phyloP scores from a whole-genome alignment of 1,139 yeast species.

The Lodderomyces jiufengensis region DNA sequence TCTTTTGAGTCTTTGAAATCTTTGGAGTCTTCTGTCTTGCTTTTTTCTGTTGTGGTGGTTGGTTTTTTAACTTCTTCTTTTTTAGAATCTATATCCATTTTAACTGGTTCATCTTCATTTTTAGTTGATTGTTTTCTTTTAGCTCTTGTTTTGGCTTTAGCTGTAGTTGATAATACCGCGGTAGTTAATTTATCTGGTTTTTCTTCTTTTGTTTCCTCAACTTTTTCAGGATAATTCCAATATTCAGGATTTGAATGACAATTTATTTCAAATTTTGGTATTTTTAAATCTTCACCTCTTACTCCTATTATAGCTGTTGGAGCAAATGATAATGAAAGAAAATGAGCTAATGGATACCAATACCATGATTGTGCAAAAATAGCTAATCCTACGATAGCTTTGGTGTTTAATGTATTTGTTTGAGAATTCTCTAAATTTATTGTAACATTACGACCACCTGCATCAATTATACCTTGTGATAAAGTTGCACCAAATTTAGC shows the following conservation, averaged over 20 bases:
- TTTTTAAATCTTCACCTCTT: constrained; percentile 65
- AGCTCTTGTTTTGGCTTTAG: constrained; percentile 88
- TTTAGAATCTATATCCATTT: constrained; percentile 26
- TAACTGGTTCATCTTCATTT: constrained; percentile 36
- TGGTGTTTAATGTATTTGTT: constrained; percentile 84
- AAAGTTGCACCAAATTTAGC: constrained; percentile 97
- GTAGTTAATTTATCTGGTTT: constrained; percentile 88
- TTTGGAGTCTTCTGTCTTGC: constrained; percentile 17
- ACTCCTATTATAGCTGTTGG: constrained; percentile 93
- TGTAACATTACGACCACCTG: constrained; percentile 98
- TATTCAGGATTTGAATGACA: constrained; percentile 78
- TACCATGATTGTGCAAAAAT: constrained; percentile 95
- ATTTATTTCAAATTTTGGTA: constrained; percentile 78
- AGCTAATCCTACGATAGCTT: constrained; percentile 88
- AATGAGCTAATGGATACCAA: constrained; percentile 97
- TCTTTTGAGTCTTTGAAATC: constrained; percentile 19
- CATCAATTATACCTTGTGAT: constrained; percentile 97
- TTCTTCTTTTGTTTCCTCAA: constrained; percentile 74
- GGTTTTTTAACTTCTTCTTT: constrained; percentile 12
- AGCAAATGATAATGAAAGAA: constrained; percentile 83
- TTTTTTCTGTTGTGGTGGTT: constrained; percentile 15
- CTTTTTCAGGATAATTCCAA: constrained; percentile 89
- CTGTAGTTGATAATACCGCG: constrained; percentile 92
- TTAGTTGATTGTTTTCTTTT: constrained; percentile 65
- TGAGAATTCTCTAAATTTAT: constrained; percentile 87